Base-by-base conservation (phyloP, 2,329 filamentous ascomycete genomes). In the Colletotrichum shisoi region DNA sequence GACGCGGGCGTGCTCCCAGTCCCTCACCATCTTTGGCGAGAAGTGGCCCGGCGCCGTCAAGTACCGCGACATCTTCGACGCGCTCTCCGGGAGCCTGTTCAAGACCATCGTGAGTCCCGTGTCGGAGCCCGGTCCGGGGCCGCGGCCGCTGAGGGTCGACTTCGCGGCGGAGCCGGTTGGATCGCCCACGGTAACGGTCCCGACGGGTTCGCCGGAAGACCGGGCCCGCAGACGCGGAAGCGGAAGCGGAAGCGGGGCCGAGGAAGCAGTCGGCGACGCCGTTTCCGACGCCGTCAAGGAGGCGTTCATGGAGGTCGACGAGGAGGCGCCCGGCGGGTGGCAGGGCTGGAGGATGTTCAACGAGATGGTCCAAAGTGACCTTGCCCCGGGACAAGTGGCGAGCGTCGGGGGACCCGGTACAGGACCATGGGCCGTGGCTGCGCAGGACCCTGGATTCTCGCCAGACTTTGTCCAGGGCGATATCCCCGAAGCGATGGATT, bases 41-140 rank as follows among this genome's bases (percentile, higher is more conserved):
- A 73, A 74, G 61, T 73, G 73, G 67, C 69, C 69, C 2, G 71
- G 71, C 2, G 74, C 74, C 17, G 72, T 73, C 12, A 74, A 73
- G 52, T 76, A 76, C 44, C 70, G 74, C 34, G 73, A 75, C 48
- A 70, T 74, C 9, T 74, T 75, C 19, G 73, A 75, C 52, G 72
- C 72, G 2, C 58, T 74, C 8, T 72, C 71, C 1, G 70, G 69
- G 3, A 72, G 71, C 31, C 58, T 73, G 1, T 70, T 73, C 63
- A 72, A 71, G 52, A 67, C 67, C 11, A 68, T 72, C n/a, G 72
- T 73, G 53, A 59, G 67, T 9, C 70, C 66, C 1, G 27, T 6
- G 1, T 3, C 24, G 4, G n/a, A 13, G 4, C 34, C 56, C 2
- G 44, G 1, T 8, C 1, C 19, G 6, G 44, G 53, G 0, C 24